phyloP scores from a whole-genome alignment of 176 grass and related monocot genomes.

The Oryza rufipogon region DNA sequence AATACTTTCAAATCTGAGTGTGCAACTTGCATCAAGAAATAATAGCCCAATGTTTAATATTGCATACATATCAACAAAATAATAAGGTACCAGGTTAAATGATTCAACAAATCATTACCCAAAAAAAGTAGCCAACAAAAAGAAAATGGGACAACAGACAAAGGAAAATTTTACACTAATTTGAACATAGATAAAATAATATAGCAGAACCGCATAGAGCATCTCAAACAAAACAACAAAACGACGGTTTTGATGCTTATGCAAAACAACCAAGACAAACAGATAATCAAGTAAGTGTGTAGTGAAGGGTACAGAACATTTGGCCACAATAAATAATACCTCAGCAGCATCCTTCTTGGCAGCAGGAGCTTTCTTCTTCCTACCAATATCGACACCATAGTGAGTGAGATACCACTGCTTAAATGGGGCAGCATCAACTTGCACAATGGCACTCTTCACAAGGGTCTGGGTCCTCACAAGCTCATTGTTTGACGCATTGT shows the following conservation, averaged over 20 bases:
- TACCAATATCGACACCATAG: constrained; percentile 49
- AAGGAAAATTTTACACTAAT: not conserved
- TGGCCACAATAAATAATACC: constrained; percentile 1
- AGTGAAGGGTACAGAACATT: not conserved
- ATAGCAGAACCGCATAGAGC: not conserved
- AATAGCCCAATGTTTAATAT: not conserved
- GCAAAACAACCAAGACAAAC: not conserved
- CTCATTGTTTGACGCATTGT: constrained; percentile 56
- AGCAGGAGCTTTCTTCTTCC: constrained; percentile 47
- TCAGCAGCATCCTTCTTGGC: constrained; percentile 53
- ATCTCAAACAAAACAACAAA: not conserved
- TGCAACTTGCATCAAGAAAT: not conserved
- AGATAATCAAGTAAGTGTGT: not conserved
- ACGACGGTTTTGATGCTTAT: not conserved
- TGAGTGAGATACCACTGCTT: constrained; percentile 55
- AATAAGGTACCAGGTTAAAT: not conserved
- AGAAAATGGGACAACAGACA: not conserved
- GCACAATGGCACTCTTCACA: constrained; percentile 49
- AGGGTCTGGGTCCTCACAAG: constrained; percentile 47
- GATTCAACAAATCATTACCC: not conserved
- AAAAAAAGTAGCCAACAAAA: not conserved
- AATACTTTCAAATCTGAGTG: not conserved
- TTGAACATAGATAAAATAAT: not conserved
- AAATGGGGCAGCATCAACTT: constrained; percentile 55
- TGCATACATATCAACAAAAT: not conserved